Percentiles rank a stretch among this genome's conserved stretches.
phyloP scores from a whole-genome alignment of 1,139 yeast genomes.

The Taphrina communis region DNA sequence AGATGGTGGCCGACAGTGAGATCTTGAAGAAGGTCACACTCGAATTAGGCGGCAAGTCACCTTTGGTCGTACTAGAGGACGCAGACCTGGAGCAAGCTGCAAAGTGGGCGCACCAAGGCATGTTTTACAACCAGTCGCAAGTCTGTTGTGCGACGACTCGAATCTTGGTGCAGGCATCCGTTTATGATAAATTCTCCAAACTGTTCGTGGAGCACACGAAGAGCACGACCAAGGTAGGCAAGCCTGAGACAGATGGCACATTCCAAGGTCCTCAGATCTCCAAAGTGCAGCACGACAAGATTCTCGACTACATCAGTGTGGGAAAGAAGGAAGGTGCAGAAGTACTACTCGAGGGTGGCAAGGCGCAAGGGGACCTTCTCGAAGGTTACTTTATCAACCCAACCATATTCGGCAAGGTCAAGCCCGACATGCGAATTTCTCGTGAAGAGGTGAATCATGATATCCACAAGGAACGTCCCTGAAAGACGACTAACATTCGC shows the following conservation, averaged over 20 bases:
- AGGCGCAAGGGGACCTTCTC: constrained; percentile 41
- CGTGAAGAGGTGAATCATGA: constrained; percentile 61
- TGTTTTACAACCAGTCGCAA: constrained; percentile 78
- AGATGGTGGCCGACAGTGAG: constrained; percentile 65
- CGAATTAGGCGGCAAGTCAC: constrained; percentile 94
- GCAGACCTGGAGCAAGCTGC: constrained; percentile 81
- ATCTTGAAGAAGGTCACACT: constrained; percentile 72
- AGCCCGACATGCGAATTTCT: constrained; percentile 68
- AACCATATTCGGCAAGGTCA: constrained; percentile 75
- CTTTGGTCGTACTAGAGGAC: constrained; percentile 84
- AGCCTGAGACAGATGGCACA: constrained; percentile 55
- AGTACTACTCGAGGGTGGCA: constrained; percentile 72
- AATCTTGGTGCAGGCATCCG: constrained; percentile 65
- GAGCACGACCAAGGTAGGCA: constrained; percentile 67
- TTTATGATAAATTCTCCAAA: constrained; percentile 65
- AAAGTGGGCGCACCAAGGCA: constrained; percentile 69
- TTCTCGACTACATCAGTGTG: constrained; percentile 68
- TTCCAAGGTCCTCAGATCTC: constrained; percentile 88
- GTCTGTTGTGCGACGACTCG: constrained; percentile 85
- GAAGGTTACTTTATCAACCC: constrained; percentile 82
- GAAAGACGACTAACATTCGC: no score
- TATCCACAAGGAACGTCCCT: no score
- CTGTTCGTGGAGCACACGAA: constrained; percentile 61
- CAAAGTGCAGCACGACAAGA: constrained; percentile 71
- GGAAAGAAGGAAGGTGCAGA: constrained; percentile 78